Evolutionary conservation across 2,329 filamentous ascomycete genomes (phyloP), one percentile per base, ranked within the genome.

Genomic region (Paracoccidioides brasiliensis): DNA sequence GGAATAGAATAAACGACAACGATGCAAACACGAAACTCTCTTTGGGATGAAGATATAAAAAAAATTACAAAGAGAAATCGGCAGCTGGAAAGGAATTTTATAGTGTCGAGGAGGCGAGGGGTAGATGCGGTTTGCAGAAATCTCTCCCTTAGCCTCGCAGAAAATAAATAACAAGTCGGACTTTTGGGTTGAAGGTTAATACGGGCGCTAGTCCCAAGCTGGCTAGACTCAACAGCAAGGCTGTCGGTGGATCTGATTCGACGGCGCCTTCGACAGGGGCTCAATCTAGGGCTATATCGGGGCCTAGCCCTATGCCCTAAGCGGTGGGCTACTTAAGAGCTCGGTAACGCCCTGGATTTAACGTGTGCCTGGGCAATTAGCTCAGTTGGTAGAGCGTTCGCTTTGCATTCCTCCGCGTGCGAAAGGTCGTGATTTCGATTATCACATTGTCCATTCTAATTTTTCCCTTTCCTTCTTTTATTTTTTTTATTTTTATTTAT

Each of bases 391-490:
- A 64, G 58, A 63, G 61, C 60, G 61, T 58, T 58, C 61, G 62
- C 61, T 64, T 64, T 64, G 63, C 63, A 64, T 56, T 40, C 38
- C 5, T 22, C 46, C 5, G 37, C 7, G 8, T 64, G 61, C 62
- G 61, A 58, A 59, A 64, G 60, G 62, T 57, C 63, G 58, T 56
- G 63, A 60, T 60, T 64, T 64, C 63, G 62, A 64, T 61, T 61
- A 60, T 59, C 62, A 55, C 59, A 56, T 57, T 49, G 60, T 64
- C 62, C 61, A 64, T 3, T 35, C 15, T 40, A 55, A 53, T 58
- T 60, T 52, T 54, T 57, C 49, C 53, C 22, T 48, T 53, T 55
- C 52, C 35, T 53, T 55, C 33, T 55, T 53, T 52, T 54, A n/a
- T 15, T 35, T 50, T 54, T 55, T 46, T 45, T 28, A 9, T 8